Conservation (phyloP, 2,329 filamentous ascomycete species). For the Colletotrichum liriopes region DNA sequence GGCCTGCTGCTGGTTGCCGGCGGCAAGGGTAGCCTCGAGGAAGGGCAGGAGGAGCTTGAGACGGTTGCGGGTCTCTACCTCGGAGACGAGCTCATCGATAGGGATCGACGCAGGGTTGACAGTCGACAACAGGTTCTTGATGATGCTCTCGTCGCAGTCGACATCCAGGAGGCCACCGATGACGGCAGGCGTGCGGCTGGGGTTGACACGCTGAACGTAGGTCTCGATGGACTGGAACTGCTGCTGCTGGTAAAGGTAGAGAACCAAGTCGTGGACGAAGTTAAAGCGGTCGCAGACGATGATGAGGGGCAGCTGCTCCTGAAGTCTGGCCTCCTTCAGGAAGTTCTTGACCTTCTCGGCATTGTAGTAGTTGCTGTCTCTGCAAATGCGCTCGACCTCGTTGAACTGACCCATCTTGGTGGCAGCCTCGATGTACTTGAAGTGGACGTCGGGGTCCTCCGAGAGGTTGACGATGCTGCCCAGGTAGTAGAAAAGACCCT, state of each 20-base stretch:
- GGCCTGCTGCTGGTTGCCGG: slow-evolving; percentile 95
- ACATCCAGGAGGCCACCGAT: slow-evolving; percentile 95
- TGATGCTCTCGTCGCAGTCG: slow-evolving; percentile 96
- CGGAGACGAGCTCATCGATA: slow-evolving; percentile 92
- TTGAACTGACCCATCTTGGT: slow-evolving; percentile 94
- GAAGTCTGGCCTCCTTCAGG: slow-evolving; percentile 93
- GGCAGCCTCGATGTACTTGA: slow-evolving; percentile 99
- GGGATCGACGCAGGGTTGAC: slow-evolving; percentile 89
- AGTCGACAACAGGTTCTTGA: slow-evolving; percentile 90
- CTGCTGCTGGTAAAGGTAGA: slow-evolving; percentile 98
- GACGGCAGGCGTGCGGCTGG: slow-evolving; percentile 89
- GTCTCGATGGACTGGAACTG: slow-evolving; percentile 99
- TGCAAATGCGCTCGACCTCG: slow-evolving; percentile 97
- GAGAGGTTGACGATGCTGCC: slow-evolving; percentile 98
- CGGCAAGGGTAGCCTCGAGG: slow-evolving; percentile 90
- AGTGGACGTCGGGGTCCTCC: slow-evolving; percentile 95
- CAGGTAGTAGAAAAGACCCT: slow-evolving; percentile 98
- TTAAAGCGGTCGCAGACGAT: slow-evolving; percentile 99
- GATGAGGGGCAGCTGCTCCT: slow-evolving; percentile 95
- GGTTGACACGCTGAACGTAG: slow-evolving; percentile 98
- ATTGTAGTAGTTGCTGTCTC: slow-evolving; percentile 92
- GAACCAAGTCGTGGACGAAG: slow-evolving; percentile 95
- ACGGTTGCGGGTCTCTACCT: slow-evolving; percentile 96
- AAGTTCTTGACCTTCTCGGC: slow-evolving; percentile 99
- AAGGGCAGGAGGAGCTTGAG: slow-evolving; percentile 96